Evolutionary conservation across 768 basidiomycete species (phyloP), one percentile per base, ranked within the genome.

Genomic region (Hygrocybe punicea): DNA sequence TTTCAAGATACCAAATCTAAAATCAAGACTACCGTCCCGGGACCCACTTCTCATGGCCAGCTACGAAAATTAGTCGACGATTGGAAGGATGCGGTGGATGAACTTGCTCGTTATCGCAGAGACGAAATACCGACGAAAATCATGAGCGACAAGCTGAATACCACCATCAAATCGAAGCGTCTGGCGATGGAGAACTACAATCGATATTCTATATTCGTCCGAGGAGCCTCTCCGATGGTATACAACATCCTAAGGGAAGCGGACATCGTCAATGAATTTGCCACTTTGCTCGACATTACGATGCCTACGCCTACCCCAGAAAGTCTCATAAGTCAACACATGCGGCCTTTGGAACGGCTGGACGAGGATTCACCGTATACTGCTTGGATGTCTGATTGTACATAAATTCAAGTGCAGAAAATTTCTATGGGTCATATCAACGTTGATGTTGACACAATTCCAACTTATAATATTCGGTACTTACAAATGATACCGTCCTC

Each of bases 141-240:
- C n/a, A 21, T 4, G 21, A 23, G n/a, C 23, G n/a, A 47, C 11
- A 23, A 47, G 21, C 45, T 47, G 45, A 17, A 47, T 13, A 23
- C n/a, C n/a, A 23, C 16, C 45, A 23, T 47, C 11, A n/a, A 23
- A 47, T 47, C 45, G 21, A 47, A 47, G 45, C 45, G 45, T 23
- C n/a, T 55, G 21, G 53, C 45, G 35, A 45, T 50, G 19, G 58
- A 63, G 49, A 21, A 44, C 11, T 63, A 55, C 59, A 60, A 63
- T 46, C 56, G 56, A 40, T 61, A 47, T 45, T 23, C 60, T 23
- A 58, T 63, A 55, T 51, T 48, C 19, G 55, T 58, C 29, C 59
- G 57, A 44, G 62, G 59, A 42, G 57, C 53, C 56, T 60, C 62
- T 19, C 53, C 53, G n/a, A 49, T 58, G 19, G 56, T 58, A 21